Conservation (phyloP, 805 yeast species). For the Teunomyces funiuensis region DNA sequence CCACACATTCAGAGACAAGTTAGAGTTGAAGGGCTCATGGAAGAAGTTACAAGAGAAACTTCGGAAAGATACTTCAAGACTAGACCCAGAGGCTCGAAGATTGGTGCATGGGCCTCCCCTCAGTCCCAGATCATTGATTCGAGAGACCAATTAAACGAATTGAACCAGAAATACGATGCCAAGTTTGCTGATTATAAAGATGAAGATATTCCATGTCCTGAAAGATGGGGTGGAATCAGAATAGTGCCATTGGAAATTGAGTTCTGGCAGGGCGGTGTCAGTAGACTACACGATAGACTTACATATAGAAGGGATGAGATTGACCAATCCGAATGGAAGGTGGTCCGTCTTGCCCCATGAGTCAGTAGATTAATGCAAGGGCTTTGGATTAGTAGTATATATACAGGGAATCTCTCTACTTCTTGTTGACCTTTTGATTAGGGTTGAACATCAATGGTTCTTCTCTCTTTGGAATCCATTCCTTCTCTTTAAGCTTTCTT, state of each 20-base stretch:
- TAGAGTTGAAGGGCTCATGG: conserved; percentile 84
- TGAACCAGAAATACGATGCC: conserved; percentile 47
- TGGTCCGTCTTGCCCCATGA: conserved; percentile 72
- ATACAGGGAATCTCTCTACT: conserved; percentile 9
- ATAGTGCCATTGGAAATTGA: conserved; percentile 87
- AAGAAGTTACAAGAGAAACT: conserved; percentile 69
- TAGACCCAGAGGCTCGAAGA: conserved; percentile 87
- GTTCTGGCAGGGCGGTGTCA: conserved; percentile 95
- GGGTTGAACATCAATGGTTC: conserved; percentile 37
- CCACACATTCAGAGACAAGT: conserved; percentile 87
- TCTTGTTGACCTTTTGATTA: conserved; percentile 21
- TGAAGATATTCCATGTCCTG: conserved; percentile 83
- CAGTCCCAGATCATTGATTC: conserved; percentile 63
- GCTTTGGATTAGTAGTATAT: conserved; percentile 5
- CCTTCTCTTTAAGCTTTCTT: conserved; percentile 34
- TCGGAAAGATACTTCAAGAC: conserved; percentile 77
- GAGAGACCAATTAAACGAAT: conserved; percentile 62
- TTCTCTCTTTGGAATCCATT: conserved; percentile 46
- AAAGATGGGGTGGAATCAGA: conserved; percentile 93
- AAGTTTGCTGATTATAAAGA: conserved; percentile 57
- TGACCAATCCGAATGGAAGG: conserved; percentile 55
- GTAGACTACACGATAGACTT: conserved; percentile 88
- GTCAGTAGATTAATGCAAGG: neutral
- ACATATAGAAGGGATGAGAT: conserved; percentile 57
- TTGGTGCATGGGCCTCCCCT: conserved; percentile 97